Base-by-base conservation (phyloP, 805 yeast species). In the Torulaspora franciscae region DNA sequence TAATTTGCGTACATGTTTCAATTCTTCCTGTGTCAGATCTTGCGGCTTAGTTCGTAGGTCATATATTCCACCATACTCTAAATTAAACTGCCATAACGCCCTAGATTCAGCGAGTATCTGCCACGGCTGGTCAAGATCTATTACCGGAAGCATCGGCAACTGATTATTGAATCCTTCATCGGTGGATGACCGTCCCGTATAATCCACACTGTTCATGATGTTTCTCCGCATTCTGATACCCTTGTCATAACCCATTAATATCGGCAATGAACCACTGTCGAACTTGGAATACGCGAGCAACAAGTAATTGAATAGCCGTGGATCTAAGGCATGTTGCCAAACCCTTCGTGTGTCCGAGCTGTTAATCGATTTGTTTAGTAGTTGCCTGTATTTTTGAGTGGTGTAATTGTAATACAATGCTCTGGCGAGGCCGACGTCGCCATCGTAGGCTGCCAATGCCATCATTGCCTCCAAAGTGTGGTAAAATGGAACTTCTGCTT, bases 361-460 rank as follows among this genome's bases (percentile, higher is more conserved):
- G 9, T 48, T 49, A 6, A 37, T 37, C 43, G 50, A 49, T 15
- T 37, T 35, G 13, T 23, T 43, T 8, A 37, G 36, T 3, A 47
- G 35, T 24, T 50, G 45, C 17, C 48, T 48, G 37, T 49, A 59
- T 42, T 52, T 52, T n/a, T 70, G 57, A 42, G 68, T 67, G 47
- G 67, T 63, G 46, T 76, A 68, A 49, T 72, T 73, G 45, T 68
- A 65, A 62, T 76, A 84, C 28, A 85, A 61, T 0, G 91, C 87
- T 54, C 98, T 72, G 1, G 86, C 72, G 35, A 87, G 68, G 5
- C 79, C 69, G 14, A 85, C 64, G 61, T 90, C 96, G 0, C 95
- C 93, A 56, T 89, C 89, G 47, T 72, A 72, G 0, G 88, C 83
- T n/a, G 93, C 79, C 37, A 91, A 65, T 49, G 81, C 75, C 67